Evolutionary conservation across 192 early-diverging fungal species (phyloP), one percentile per base, ranked within the genome.

Genomic region (Backusella liffmaniae): DNA sequence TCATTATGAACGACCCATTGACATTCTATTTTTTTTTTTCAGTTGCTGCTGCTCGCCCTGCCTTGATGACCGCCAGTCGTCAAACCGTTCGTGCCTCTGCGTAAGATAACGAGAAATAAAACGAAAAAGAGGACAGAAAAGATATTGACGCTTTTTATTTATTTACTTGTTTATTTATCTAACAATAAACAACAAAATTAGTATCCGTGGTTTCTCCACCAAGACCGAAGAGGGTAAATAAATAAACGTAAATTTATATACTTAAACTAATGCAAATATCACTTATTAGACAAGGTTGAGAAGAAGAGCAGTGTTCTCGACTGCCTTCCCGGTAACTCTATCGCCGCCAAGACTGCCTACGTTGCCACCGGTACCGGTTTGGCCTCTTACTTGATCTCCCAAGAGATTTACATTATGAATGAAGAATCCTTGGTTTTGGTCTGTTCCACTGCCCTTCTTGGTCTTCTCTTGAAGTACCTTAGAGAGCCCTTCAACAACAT

Each of bases 341-440:
- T 95, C 46, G 89, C 92, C 73, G 88, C 94, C 79, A 99, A 99
- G 89, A 93, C 97, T 34, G 91, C 90, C 51, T 95, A 92, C 80
- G 88, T 98, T 77, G 93, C 96, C 66, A 82, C 92, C 26, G 88
- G 89, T 70, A 89, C 94, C 44, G 95, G 95, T 74, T 81, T 94
- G 74, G 92, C 96, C 16, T 92, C 96, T 44, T 94, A 90, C 84
- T 83, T 94, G 44, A 91, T 99, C 81, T 95, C 96, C 69, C 97
- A 99, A 92, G 97, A 99, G 86, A 94, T 99, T 84, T 99, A 97
- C 87, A 88, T 98, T 67, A 80, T 98, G 74, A 97, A 98, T 84
- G 95, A 94, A 81, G 96, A 99, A 83, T 90, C 95, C 62, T 86
- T 98, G 67, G 91, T 97, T 65, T 81, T 96, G 69, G 77, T 92